Evolutionary conservation across 306 rosid species (phyloP), one percentile per base, ranked within the genome.

Genomic region (Acacia confusa): DNA sequence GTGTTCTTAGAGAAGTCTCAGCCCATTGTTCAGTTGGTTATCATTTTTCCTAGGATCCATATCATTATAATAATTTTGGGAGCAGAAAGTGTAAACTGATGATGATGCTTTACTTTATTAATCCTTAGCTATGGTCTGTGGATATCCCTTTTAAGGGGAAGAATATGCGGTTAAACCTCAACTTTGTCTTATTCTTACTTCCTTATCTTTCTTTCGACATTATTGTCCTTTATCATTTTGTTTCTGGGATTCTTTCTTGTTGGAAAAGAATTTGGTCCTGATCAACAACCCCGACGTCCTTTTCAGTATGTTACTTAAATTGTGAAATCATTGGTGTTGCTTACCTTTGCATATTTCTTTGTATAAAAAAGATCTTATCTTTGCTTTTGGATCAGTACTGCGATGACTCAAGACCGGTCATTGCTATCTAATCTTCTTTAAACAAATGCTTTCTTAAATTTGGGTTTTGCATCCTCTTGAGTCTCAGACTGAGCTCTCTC

Each of bases 111-210:
- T 77, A 71, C 22, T 57, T 30, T 70, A 20, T 58, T 78, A 78
- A n/a, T 68, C 34, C 17, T 25, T 38, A n/a, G 61, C 27, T 48
- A 16, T 47, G 20, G 20, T 1, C 63, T 15, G 67, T 67, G 83
- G 50, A 80, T 77, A 80, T 80, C 67, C 82, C 4, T 58, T 58
- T 76, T 28, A 14, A 72, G 25, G 52, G 64, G 52, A 32, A 77
- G 83, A 83, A 86, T 86, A 83, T 86, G 85, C 78, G 81, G 41
- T 74, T 22, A 83, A 27, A 80, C 61, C 70, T 15, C 44, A 3
- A 19, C 28, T 41, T 72, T 43, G 27, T 32, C 28, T 74, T 20
- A 20, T 20, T 4, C 25, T 22, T 36, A 4, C 32, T 75, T 79
- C 24, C 7, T 68, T 67, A 36, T 77, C 68, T 77, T 25, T 55